phyloP scores from a whole-genome alignment of 495 filamentous ascomycete species.

The Pseudotulostoma volvatum region DNA sequence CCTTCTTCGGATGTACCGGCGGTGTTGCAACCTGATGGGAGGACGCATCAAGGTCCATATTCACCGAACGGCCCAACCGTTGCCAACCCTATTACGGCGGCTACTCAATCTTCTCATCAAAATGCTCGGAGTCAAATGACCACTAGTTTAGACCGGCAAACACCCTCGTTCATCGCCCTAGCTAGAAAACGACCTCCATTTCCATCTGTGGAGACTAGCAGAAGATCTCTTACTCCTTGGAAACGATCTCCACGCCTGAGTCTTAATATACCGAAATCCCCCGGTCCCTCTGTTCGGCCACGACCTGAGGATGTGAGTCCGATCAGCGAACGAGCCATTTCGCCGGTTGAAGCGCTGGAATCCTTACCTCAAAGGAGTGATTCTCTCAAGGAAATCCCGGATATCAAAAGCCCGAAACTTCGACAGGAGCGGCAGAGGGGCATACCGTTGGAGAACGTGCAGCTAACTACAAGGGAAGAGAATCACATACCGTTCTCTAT shows the following conservation, averaged over 20 bases:
- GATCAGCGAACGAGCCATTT: conserved; percentile 33
- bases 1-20: too few species aligned
- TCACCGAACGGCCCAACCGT: too few species aligned
- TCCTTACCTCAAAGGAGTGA: too few species aligned
- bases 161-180: conserved; percentile 11
- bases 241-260: conserved; percentile 25
- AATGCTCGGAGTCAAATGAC: too few species aligned
- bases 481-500: conserved; percentile 14
- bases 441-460: conserved; percentile 12
- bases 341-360: conserved; percentile 22
- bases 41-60: too few species aligned
- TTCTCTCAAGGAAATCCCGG: conserved; percentile 16
- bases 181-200: conserved; percentile 17
- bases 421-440: conserved; percentile 7
- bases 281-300: conserved; percentile 31
- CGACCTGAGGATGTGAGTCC: conserved; percentile 35
- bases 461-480: conserved; percentile 23
- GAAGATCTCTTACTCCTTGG: conserved; percentile 34
- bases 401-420: conserved; percentile 12
- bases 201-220: conserved; percentile 28
- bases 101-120: too few species aligned
- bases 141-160: too few species aligned
- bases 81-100: too few species aligned
- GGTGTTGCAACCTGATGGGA: too few species aligned
- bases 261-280: conserved; percentile 22